Evolutionary conservation across 805 yeast genomes (phyloP), one percentile per base, ranked within the genome.

Genomic region (Ascoidea tarda): DNA sequence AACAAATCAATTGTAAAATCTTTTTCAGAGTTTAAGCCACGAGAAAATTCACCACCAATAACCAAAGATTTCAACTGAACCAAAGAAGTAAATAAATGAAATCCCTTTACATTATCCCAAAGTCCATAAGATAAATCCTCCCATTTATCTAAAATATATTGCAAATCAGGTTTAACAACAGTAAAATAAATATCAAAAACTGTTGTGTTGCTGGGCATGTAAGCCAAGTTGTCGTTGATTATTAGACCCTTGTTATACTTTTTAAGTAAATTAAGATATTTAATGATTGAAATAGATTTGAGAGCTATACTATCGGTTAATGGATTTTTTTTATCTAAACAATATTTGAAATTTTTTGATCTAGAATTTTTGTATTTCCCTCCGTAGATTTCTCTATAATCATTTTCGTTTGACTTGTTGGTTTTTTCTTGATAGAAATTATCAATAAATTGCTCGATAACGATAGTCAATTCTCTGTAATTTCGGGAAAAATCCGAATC

Each of bases 291-390:
- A 53, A 83, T 74, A 8, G 81, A 74, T 59, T 97, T 74, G 53
- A 91, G 71, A 0, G 95, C 90, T 0, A 98, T 96, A 0, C 98
- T 97, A 65, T 91, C 98, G 55, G 88, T 76, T 67, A 91, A 98
- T 1, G 98, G 98, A 59, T 98, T 73, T 1, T 91, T 1, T 85
- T 71, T 0, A 78, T 60, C 31, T 84, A 81, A 62, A 87, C 77
- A 4, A 81, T 78, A 63, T 74, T 65, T 62, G 84, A 91, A 64
- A 91, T 91, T 6, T 98, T 97, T 64, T 91, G 97, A 1, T 97
- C 98, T 44, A 90, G 70, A 1, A 87, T 88, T 6, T 66, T 66
- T 49, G 75, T 68, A 54, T 70, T 71, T 38, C 8, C 8, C 14
- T 2, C 4, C 8, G 2, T 38, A 38, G 4, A 14, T 8, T 10